Evolutionary conservation across 2,329 filamentous ascomycete species (phyloP).

Genomic region (Microthyrium microscopicum): DNA sequence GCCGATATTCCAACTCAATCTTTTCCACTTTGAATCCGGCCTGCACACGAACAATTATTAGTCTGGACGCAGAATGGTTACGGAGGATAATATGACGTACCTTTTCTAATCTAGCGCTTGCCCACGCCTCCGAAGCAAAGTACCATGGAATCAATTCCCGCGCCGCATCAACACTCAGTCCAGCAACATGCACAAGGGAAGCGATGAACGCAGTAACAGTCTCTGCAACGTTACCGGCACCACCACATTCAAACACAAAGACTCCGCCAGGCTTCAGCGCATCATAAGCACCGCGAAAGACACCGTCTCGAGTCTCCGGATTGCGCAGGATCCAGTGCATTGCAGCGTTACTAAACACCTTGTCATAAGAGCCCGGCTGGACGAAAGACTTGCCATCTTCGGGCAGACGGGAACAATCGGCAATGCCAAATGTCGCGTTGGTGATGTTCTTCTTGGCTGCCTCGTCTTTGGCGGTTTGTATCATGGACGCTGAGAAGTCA

Average conservation of each 20-base stretch:
- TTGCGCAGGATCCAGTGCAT: conserved; percentile 34
- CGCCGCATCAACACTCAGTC: conserved; percentile 33
- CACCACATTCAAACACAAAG: conserved; percentile 57
- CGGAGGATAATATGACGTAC: too few relatives aligned
- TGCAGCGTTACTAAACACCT: conserved; percentile 27
- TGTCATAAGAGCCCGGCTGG: conserved; percentile 17
- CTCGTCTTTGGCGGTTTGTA: conserved; percentile 17
- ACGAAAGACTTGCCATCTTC: conserved; percentile 8
- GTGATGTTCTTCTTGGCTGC: conserved; percentile 8
- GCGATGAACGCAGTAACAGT: conserved; percentile 41
- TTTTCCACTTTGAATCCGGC: conserved; percentile 29
- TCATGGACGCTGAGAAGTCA: conserved; percentile 24
- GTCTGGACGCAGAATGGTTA: too few relatives aligned
- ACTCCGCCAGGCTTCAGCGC: conserved; percentile 38
- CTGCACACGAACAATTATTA: too few relatives aligned
- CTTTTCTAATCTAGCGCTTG: conserved; percentile 21
- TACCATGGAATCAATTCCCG: conserved; percentile 48
- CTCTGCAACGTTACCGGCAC: conserved; percentile 50
- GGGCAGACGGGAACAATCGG: conserved; percentile 17
- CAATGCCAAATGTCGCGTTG: conserved; percentile 15
- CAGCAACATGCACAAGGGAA: conserved; percentile 33
- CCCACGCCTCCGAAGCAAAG: conserved; percentile 50
- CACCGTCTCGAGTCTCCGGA: conserved; percentile 25
- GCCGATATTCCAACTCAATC: conserved; percentile 47
- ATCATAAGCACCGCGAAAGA: conserved; percentile 37